Evolutionary conservation across 2,329 filamentous ascomycete species (phyloP), one percentile per base, ranked within the genome.

Genomic region (Colletotrichum falcatum): DNA sequence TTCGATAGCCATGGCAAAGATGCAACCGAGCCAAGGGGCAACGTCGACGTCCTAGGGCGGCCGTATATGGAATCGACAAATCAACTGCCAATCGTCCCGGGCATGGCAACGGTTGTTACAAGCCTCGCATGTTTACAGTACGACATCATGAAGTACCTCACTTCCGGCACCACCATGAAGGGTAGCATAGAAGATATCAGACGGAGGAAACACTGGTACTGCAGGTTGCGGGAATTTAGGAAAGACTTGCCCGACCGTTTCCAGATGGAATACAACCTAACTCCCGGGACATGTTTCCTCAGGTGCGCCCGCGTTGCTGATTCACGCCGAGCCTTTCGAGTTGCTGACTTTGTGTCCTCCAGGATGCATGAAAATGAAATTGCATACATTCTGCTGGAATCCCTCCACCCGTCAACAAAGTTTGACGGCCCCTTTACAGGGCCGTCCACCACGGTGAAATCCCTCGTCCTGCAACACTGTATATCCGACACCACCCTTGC

Each of bases 351-450:
- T 12, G 8, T n/a, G n/a, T n/a, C n/a, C n/a, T n/a, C 6, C 1
- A 71, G 68, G 53, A 71, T 71, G 64, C 65, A 71, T 16, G 68
- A 71, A 4, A 71, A 71, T 30, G 68, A 71, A n/a, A 39, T 71
- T 3, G 68, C 68, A 30, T 71, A 71, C 48, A 8, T 53, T 4
- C 51, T 71, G 9, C 65, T 71, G 1, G 59, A 67, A 28, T 53
- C 68, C 7, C 65, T 71, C 5, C 35, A 59, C 4, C 68, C 68
- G 3, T 58, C 68, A 11, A 51, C 64, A 4, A 53, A 26, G 16
- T 71, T 71, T 39, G 58, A 62, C 20, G 67, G 64, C 23, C 68
- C 68, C 0, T 71, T 62, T 53, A 71, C 68, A 1, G 37, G 48
- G 6, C 59, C 64, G 1, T 46, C 53, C 5, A 63, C 59, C 3